phyloP scores from a whole-genome alignment of 192 early-diverging fungal species.

The Umbelopsis isabellina region DNA sequence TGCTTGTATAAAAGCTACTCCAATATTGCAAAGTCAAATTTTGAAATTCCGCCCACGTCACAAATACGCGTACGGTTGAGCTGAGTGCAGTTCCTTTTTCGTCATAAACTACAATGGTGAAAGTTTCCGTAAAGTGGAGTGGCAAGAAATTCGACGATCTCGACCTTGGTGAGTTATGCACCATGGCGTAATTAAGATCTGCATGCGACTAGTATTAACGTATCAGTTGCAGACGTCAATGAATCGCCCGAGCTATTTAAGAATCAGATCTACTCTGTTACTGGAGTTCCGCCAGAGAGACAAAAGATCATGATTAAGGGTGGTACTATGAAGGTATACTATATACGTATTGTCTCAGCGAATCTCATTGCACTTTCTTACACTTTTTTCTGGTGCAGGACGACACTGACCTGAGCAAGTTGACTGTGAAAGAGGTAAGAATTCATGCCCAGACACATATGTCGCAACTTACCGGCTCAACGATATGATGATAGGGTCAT shows the following conservation, averaged over 20 bases:
- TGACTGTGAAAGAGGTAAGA: conserved; percentile 77
- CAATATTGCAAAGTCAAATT: too few species aligned
- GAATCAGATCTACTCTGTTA: conserved; percentile 86
- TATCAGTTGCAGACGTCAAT: conserved; percentile 50
- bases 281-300: conserved; percentile 88
- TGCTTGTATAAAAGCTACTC: too few species aligned
- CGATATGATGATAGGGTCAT: conserved; percentile 35
- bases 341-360: not conserved
- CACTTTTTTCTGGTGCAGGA: conserved; percentile 52
- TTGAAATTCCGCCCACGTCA: not conserved
- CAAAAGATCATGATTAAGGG: conserved; percentile 97
- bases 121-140: conserved; percentile 90
- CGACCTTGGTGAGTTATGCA: conserved; percentile 50
- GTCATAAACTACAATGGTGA: conserved; percentile 16
- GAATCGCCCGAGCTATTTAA: conserved; percentile 85
- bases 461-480: not conserved
- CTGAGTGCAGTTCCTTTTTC: not conserved
- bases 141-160: conserved; percentile 84
- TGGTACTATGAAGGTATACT: conserved; percentile 79
- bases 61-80: not conserved
- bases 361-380: not conserved
- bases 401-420: conserved; percentile 70
- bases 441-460: not conserved
- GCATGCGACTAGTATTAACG: not conserved
- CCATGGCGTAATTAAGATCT: not conserved